Evolutionary conservation across 148 eudicot genomes (phyloP).

Genomic region (Rhododendron simsii): DNA sequence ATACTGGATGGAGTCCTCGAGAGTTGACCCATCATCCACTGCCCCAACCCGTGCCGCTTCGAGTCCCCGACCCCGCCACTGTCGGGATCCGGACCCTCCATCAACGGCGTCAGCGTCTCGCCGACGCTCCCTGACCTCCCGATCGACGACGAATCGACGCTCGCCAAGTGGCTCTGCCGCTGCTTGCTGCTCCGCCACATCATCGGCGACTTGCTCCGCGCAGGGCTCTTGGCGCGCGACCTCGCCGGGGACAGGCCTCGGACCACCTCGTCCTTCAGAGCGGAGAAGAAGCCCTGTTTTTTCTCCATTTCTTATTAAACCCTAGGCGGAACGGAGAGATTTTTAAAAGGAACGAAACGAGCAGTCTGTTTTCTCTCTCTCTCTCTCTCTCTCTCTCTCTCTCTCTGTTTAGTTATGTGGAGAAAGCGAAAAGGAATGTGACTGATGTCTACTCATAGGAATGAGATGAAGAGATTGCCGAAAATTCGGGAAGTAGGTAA

Average conservation of each 20-base stretch:
- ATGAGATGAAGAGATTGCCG: not conserved
- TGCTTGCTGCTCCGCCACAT: constrained; percentile 31
- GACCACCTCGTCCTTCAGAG: constrained; percentile 69
- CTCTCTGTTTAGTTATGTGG: not conserved
- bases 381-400: not conserved
- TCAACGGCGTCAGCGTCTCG: constrained; percentile 57
- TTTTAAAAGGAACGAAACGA: not conserved
- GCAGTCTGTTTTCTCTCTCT: not conserved
- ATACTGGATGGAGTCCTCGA: constrained; percentile 30
- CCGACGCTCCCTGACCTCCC: constrained; percentile 51
- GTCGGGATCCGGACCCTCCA: constrained; percentile 81
- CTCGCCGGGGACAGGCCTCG: constrained; percentile 75
- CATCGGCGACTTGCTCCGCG: constrained; percentile 57
- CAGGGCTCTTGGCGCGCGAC: constrained; percentile 54
- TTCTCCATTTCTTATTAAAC: constrained; percentile 42
- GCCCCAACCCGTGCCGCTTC: constrained; percentile 41
- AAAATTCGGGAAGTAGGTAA: not conserved
- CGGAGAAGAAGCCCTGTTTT: constrained; percentile 72
- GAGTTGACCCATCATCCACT: constrained; percentile 30
- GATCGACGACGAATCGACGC: constrained; percentile 20
- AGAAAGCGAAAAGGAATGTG: not conserved
- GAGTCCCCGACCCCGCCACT: constrained; percentile 38
- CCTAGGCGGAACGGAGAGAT: not conserved
- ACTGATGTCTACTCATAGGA: not conserved
- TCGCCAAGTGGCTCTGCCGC: constrained; percentile 16